Conservation (phyloP, 208 protist species). For the Acanthamoeba culbertsoni region DNA sequence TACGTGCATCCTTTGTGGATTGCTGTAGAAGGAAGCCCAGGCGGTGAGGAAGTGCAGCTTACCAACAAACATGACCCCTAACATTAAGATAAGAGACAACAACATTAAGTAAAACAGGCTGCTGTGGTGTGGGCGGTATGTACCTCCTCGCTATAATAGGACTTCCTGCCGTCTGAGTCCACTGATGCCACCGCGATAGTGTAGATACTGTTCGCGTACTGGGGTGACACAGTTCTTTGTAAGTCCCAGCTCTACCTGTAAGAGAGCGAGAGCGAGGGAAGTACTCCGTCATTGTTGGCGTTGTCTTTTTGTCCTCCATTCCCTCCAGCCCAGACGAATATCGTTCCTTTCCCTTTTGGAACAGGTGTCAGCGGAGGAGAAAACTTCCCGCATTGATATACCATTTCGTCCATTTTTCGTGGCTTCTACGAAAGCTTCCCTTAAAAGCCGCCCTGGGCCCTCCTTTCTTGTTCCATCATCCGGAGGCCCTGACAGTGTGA, state of each 20-base stretch:
- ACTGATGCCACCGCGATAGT: background rate
- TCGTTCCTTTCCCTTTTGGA: background rate
- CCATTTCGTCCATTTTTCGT: too few relatives aligned
- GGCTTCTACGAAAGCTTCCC: background rate
- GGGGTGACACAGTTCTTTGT: too few relatives aligned
- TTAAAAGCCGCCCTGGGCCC: background rate
- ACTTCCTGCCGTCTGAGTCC: background rate
- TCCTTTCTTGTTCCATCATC: background rate
- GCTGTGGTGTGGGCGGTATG: background rate
- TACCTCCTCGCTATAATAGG: background rate
- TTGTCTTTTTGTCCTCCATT: background rate
- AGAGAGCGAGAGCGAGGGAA: background rate
- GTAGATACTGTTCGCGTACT: constrained; percentile 34
- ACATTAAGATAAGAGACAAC: background rate
- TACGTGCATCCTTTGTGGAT: background rate
- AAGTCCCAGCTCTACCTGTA: too few relatives aligned
- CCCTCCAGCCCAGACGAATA: background rate
- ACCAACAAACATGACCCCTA: background rate
- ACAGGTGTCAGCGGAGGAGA: background rate
- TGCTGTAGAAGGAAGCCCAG: background rate
- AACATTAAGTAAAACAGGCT: background rate
- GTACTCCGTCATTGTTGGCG: constrained; percentile 24
- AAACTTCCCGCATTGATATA: background rate
- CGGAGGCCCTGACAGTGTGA: background rate
- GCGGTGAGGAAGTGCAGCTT: background rate